Evolutionary conservation across 140 eudicot species (phyloP).

Genomic region (Erigeron philadelphicus): DNA sequence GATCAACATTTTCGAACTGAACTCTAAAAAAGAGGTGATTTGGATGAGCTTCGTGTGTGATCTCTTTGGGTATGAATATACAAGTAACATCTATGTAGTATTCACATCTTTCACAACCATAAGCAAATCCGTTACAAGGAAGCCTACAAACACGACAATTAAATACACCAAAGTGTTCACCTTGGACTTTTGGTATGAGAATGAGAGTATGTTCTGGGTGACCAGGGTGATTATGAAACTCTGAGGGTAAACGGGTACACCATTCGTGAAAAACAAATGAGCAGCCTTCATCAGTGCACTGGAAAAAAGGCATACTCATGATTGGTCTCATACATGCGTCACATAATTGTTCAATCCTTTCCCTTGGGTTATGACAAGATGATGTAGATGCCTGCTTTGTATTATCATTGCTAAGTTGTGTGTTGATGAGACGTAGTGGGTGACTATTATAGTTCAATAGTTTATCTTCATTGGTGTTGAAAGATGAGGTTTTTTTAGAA

Average conservation of each 20-base stretch:
- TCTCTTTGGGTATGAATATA: slow-evolving; percentile 20
- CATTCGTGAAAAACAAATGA: slow-evolving; percentile 9
- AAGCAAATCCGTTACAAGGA: slow-evolving; percentile 6
- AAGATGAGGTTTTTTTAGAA: background rate
- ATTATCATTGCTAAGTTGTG: background rate
- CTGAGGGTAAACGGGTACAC: background rate
- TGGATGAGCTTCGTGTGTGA: slow-evolving; percentile 19
- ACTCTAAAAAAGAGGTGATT: slow-evolving; percentile 1
- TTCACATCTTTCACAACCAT: slow-evolving; percentile 9
- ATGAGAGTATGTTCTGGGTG: slow-evolving; percentile 14
- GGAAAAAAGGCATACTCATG: slow-evolving; percentile 9
- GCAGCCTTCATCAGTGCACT: background rate
- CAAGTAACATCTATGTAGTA: slow-evolving; percentile 16
- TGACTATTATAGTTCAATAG: background rate
- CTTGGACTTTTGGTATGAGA: no score
- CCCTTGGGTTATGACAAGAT: slow-evolving; percentile 18
- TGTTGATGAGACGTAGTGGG: background rate
- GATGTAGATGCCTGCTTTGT: background rate
- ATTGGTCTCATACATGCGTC: slow-evolving; percentile 20
- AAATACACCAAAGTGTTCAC: background rate
- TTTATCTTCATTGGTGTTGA: background rate
- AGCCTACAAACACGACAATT: background rate
- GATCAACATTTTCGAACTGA: background rate
- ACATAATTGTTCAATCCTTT: slow-evolving; percentile 11
- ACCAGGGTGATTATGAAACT: background rate